These are phyloP conservation scores for Scheffersomyces illinoinensis DNA, from an alignment of 1,139 yeast species.

Conservation along the genomic window DNA sequence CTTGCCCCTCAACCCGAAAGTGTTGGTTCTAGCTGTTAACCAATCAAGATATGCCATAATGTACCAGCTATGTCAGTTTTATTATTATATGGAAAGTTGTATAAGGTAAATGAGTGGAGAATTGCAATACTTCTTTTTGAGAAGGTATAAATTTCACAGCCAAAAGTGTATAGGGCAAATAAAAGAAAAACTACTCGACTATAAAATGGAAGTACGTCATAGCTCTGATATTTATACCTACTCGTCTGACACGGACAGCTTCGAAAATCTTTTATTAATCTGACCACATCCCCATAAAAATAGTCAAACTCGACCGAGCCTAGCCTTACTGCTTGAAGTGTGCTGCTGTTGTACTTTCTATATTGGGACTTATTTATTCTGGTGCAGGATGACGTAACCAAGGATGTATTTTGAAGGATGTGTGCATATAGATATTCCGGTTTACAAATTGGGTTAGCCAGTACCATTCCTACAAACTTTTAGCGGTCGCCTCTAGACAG, in stretches of 20 bases:
- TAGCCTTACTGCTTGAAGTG: background rate
- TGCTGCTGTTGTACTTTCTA: background rate
- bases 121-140: background rate
- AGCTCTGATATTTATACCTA: background rate
- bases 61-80: background rate
- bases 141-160: background rate
- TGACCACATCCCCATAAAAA: background rate
- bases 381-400: background rate
- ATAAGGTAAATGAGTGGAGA: background rate
- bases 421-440: background rate
- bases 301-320: background rate
- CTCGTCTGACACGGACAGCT: background rate
- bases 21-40: slow-evolving; percentile 35
- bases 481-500: background rate
- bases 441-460: background rate
- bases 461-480: background rate
- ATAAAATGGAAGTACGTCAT: background rate
- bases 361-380: background rate
- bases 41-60: slow-evolving; percentile 10
- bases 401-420: background rate
- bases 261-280: background rate
- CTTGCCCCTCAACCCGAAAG: slow-evolving; percentile 52
- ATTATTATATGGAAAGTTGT: background rate
- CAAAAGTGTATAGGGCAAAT: background rate
- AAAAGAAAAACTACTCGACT: too few species aligned